Evolutionary conservation across 2,329 filamentous ascomycete species (phyloP).

Genomic region (Fusarium sp.): DNA sequence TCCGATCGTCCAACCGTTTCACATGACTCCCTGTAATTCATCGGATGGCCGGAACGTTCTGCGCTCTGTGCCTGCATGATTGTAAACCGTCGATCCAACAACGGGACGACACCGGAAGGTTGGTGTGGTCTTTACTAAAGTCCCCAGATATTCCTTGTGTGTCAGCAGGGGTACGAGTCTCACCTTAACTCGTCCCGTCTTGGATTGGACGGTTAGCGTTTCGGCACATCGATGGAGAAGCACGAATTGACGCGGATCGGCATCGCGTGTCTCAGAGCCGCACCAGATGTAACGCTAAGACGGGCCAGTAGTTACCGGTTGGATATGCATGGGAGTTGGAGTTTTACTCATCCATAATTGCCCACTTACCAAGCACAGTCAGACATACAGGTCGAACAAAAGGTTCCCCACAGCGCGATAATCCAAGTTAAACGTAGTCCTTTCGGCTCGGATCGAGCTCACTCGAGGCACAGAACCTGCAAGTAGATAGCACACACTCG

Average conservation of each 20-base stretch:
- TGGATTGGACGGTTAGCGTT: neutral
- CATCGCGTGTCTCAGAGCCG: neutral
- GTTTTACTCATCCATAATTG: neutral
- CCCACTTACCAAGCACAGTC: neutral
- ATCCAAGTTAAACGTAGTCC: neutral
- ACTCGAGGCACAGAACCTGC: neutral
- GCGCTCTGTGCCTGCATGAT: neutral
- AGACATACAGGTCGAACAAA: neutral
- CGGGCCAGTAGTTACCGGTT: neutral
- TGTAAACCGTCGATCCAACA: neutral
- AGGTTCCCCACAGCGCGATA: neutral
- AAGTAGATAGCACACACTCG: neutral
- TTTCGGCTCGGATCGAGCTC: neutral
- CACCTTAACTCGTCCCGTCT: neutral
- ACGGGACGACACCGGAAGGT: neutral
- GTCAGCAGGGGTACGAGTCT: neutral
- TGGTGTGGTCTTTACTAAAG: neutral
- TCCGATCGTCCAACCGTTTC: neutral
- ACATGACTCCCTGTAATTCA: neutral
- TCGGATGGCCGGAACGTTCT: constrained; percentile 1
- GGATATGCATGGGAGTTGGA: neutral
- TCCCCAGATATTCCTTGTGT: constrained; percentile 3
- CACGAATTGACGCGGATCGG: neutral
- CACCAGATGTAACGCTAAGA: neutral
- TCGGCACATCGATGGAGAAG: neutral